Conservation (phyloP, 306 rosid genomes). For the Benincasa hispida region DNA sequence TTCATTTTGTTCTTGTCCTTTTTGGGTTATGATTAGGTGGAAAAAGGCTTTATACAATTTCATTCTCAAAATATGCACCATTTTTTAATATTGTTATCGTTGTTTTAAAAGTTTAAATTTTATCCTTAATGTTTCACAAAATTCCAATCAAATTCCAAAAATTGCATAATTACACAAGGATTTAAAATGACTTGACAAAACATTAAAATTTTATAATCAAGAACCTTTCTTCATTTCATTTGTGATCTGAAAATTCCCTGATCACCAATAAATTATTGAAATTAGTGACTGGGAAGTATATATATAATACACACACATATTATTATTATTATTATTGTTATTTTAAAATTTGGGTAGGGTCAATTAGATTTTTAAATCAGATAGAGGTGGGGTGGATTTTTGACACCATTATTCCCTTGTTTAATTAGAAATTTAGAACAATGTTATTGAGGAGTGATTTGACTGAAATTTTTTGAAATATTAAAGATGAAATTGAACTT, state of each 20-base stretch:
- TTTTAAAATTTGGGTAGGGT: not conserved
- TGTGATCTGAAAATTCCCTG: not conserved
- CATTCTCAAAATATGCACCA: not conserved
- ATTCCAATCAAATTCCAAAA: not conserved
- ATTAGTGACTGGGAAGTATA: too few relatives aligned
- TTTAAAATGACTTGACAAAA: not conserved
- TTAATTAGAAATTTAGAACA: not conserved
- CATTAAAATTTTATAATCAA: not conserved
- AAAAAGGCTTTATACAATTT: not conserved
- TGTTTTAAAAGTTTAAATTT: not conserved
- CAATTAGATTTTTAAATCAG: not conserved
- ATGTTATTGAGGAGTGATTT: not conserved
- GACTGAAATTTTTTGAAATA: not conserved
- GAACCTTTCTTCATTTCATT: not conserved
- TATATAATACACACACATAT: too few relatives aligned
- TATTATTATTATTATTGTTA: too few relatives aligned
- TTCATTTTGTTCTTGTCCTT: not conserved
- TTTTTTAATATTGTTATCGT: not conserved
- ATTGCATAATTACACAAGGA: not conserved
- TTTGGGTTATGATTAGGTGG: not conserved
- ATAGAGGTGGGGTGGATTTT: not conserved
- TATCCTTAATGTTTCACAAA: not conserved
- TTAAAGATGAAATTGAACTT: not conserved
- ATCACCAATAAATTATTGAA: not conserved
- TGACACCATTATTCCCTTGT: not conserved